phyloP scores from a whole-genome alignment of 1,139 yeast species.

The Eremothecium cymbalariae region DNA sequence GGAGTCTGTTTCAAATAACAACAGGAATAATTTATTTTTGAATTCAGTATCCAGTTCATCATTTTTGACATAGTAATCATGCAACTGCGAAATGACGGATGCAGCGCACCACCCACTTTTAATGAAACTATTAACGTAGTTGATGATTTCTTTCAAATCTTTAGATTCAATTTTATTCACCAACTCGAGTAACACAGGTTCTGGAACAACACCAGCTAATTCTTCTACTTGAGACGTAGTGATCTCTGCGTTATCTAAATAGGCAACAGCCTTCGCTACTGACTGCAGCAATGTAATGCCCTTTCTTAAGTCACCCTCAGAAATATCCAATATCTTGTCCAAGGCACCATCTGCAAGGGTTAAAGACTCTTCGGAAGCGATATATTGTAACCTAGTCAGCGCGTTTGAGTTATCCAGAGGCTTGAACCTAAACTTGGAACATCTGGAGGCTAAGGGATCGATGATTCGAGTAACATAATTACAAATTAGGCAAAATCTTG shows the following conservation, averaged over 20 bases:
- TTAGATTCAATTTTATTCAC: slow-evolving; percentile 35
- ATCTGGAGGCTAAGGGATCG: slow-evolving; percentile 92
- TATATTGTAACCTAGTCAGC: slow-evolving; percentile 51
- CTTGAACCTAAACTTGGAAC: slow-evolving; percentile 88
- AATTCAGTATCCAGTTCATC: slow-evolving; percentile 45
- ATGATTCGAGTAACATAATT: slow-evolving; percentile 93
- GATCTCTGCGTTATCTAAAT: slow-evolving; percentile 17
- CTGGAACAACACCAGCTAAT: slow-evolving; percentile 79
- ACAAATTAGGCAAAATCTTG: slow-evolving; percentile 89
- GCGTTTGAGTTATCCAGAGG: slow-evolving; percentile 68
- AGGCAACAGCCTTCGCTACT: slow-evolving; percentile 54
- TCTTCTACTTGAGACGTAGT: slow-evolving; percentile 44
- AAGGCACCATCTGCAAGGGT: slow-evolving; percentile 44
- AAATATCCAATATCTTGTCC: slow-evolving; percentile 53
- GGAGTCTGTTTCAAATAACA: slow-evolving; percentile 68
- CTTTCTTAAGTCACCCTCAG: slow-evolving; percentile 86
- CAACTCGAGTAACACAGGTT: slow-evolving; percentile 40
- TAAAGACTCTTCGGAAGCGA: slow-evolving; percentile 45
- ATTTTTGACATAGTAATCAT: slow-evolving; percentile 58
- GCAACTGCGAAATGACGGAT: slow-evolving; percentile 71
- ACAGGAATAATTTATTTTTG: slow-evolving; percentile 57
- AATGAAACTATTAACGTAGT: slow-evolving; percentile 46
- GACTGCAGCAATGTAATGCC: slow-evolving; percentile 90
- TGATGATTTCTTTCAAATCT: slow-evolving; percentile 38
- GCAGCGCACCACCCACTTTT: slow-evolving; percentile 84